Evolutionary conservation across 2,329 filamentous ascomycete species (phyloP).

Genomic region (Triangularia verruculosa): DNA sequence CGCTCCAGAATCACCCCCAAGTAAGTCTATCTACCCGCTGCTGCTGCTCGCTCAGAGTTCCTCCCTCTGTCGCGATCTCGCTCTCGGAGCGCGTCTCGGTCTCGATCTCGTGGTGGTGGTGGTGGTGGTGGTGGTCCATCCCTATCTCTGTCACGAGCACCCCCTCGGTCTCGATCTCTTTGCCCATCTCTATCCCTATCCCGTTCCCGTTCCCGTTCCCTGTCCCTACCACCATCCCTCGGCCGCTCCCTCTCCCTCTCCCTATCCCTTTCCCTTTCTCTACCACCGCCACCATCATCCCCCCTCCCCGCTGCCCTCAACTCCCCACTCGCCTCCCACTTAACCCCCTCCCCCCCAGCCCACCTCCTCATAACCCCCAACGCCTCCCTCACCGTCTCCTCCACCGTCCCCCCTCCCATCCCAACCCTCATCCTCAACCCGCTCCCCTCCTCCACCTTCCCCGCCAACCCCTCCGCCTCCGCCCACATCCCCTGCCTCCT

Average conservation of each 20-base stretch:
- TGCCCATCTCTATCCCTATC: not conserved
- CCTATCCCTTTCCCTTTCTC: constrained; percentile 4
- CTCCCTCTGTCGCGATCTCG: constrained; percentile 6
- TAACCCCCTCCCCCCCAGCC: constrained; percentile 44
- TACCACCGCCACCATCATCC: not conserved
- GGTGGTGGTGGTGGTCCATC: too few species aligned
- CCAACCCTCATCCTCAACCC: constrained; percentile 24
- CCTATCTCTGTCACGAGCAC: not conserved
- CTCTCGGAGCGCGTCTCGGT: not conserved
- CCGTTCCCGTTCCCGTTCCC: constrained; percentile 1
- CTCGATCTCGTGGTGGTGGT: not conserved
- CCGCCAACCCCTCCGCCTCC: constrained; percentile 30
- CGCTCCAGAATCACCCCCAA: too few species aligned
- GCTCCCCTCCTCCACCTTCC: constrained; percentile 30
- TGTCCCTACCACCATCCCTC: not conserved
- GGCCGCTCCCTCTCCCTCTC: constrained; percentile 10
- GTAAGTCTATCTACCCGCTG: not conserved
- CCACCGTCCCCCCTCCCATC: constrained; percentile 41
- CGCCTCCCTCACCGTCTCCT: constrained; percentile 41
- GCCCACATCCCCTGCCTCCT: not conserved
- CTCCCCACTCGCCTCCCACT: constrained; percentile 43
- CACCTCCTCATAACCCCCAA: constrained; percentile 43
- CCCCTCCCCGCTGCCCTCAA: constrained; percentile 9
- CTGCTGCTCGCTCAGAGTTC: constrained; percentile 3
- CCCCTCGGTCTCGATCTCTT: not conserved